These are phyloP conservation scores for Plasmodium knowlesi DNA, from an alignment of 169 alveolate species.

Conservation along the genomic window DNA sequence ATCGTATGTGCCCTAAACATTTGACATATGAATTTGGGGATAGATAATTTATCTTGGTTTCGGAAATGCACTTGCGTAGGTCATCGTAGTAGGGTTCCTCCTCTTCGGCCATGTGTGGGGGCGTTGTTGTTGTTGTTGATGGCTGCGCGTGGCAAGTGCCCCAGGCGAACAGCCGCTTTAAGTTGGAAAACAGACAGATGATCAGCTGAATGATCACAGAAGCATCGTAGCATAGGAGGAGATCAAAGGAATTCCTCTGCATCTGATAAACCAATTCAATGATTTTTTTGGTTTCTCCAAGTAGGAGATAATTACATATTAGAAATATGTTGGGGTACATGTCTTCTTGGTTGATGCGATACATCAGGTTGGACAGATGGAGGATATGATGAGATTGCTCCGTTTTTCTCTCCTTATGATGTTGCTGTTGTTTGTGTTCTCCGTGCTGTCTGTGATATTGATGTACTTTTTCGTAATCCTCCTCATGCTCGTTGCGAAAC, in stretches of 20 bases:
- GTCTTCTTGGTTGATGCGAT: background rate
- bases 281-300: slow-evolving; percentile 41
- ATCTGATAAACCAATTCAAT: slow-evolving; percentile 6
- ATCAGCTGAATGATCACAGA: slow-evolving; percentile 47
- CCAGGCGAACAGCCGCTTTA: background rate
- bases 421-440: background rate
- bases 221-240: slow-evolving; percentile 12
- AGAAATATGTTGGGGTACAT: slow-evolving; percentile 54
- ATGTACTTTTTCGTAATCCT: background rate
- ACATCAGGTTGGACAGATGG: background rate
- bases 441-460: too few relatives aligned
- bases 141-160: background rate
- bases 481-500: slow-evolving; percentile 20
- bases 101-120: background rate
- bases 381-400: too few relatives aligned
- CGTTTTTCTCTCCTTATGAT: too few relatives aligned
- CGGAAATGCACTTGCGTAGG: slow-evolving; percentile 15
- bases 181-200: background rate
- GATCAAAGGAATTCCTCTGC: slow-evolving; percentile 8
- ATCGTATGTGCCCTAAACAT: slow-evolving; percentile 9
- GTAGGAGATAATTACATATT: slow-evolving; percentile 39
- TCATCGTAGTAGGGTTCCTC: background rate
- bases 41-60: background rate
- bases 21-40: slow-evolving; percentile 5
- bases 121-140: background rate